Base-by-base conservation (phyloP, 192 early-diverging fungal genomes). In the Coemansia brasiliensis region DNA sequence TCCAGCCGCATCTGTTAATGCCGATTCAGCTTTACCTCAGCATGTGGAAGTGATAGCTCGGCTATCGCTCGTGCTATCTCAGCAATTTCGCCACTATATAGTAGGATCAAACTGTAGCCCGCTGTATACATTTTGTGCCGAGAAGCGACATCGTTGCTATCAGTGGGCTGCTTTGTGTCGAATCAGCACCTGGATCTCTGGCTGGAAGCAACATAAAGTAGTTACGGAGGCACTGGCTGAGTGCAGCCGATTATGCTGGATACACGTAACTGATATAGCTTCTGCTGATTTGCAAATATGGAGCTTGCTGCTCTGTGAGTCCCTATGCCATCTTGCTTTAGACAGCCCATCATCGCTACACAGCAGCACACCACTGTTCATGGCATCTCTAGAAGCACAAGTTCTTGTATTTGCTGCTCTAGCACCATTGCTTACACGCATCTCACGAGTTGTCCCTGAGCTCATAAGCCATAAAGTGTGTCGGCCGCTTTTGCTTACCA, bases 91-190 rank as follows among this genome's bases (percentile, higher is more conserved):
- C n/a, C 49, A 57, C 5, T 26, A 17, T 1, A 18, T 57, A 4
- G 6, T 24, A 0, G 41, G 5, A 1, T 3, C 12, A 2, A 20
- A 43, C 3, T 11, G 41, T 10, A 5, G 8, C 26, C 13, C 45
- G 15, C 52, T 62, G 13, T 63, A 67, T 29, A 4, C 17, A 11
- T 63, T 67, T 16, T 76, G 63, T 21, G 50, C 63, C 5, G 41
- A 40, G 11, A 55, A 45, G 42, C 58, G 59, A 22, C 58, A 55
- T 40, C 66, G 73, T 4, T 76, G 73, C 50, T 76, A 76, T 51
- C 73, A 76, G 51, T 76, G 73, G 73, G 66, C 73, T 2, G 63
- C 63, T 0, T 43, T 76, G 0, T 76, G 73, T 13, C 73, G 56
- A 3, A 13, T 61, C 4, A 40, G 55, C 26, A 66, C 73, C 0